Percentiles rank a stretch among this genome's conserved stretches.
Evolutionary conservation across 1,284 basidiomycete species (phyloP).

Genomic region (Heterobasidion annosum): DNA sequence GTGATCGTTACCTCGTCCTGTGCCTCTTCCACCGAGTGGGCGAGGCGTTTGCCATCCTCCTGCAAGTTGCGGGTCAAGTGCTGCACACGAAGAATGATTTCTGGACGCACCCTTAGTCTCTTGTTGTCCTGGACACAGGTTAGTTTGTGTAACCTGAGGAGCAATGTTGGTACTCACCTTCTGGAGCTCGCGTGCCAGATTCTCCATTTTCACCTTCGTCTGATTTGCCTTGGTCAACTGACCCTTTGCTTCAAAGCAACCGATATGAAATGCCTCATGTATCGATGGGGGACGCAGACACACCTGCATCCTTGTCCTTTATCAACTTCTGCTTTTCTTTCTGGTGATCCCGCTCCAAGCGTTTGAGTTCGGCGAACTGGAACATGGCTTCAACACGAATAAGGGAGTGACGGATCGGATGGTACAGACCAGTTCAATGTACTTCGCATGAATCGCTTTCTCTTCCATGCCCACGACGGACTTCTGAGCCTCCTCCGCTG

Average conservation of each 20-base stretch:
- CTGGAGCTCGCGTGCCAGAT: conserved; percentile 74
- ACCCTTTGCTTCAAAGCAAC: conserved; percentile 49
- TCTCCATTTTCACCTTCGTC: conserved; percentile 82
- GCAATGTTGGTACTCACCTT: conserved; percentile 41
- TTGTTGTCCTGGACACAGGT: conserved; percentile 62
- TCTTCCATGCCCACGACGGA: conserved; percentile 72
- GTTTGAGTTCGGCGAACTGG: conserved; percentile 77
- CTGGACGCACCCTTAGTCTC: conserved; percentile 56
- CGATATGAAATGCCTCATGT: conserved; percentile 7
- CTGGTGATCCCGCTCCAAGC: conserved; percentile 74
- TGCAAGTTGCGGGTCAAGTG: conserved; percentile 22
- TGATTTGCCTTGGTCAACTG: conserved; percentile 79
- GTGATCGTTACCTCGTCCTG: conserved; percentile 56
- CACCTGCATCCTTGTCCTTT: conserved; percentile 82
- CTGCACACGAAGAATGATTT: conserved; percentile 3
- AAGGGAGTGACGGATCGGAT: background rate
- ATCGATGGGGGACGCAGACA: conserved; percentile 16
- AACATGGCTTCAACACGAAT: background rate
- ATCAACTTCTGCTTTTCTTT: conserved; percentile 81
- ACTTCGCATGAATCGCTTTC: conserved; percentile 72
- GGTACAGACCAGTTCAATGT: conserved; percentile 64
- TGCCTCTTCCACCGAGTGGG: conserved; percentile 71
- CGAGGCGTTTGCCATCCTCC: conserved; percentile 75
- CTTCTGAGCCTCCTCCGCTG: conserved; percentile 78
- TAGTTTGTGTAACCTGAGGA: conserved; percentile 9